Evolutionary conservation across 2,329 filamentous ascomycete species (phyloP).

Genomic region (Nemania sp.): DNA sequence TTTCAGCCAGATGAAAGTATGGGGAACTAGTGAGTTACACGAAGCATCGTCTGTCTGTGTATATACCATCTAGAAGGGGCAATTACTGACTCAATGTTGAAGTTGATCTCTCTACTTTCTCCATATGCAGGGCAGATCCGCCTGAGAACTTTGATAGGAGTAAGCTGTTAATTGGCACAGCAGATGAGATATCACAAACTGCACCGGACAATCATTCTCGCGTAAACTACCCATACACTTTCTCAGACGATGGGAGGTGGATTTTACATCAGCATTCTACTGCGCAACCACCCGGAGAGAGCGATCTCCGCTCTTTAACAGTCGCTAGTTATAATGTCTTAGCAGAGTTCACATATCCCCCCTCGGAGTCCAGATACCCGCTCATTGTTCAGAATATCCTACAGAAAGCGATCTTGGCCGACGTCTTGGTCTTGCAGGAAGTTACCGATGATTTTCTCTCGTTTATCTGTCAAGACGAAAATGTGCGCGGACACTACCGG

Average conservation of each 20-base stretch:
- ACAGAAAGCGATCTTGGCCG: constrained; percentile 47
- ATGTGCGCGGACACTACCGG: constrained; percentile 54
- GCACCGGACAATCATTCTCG: not conserved
- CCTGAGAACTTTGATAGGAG: constrained; percentile 27
- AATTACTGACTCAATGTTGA: constrained; percentile 1
- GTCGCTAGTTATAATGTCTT: constrained; percentile 59
- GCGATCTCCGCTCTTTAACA: constrained; percentile 31
- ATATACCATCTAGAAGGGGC: not conserved
- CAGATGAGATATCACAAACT: not conserved
- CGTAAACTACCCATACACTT: constrained; percentile 30
- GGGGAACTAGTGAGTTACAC: constrained; percentile 47
- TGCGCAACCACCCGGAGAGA: not conserved
- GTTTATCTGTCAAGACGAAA: constrained; percentile 53
- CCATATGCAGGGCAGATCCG: constrained; percentile 18
- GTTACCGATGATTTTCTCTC: constrained; percentile 67
- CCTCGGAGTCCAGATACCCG: constrained; percentile 48
- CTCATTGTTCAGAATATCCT: constrained; percentile 51
- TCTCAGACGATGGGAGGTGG: constrained; percentile 31
- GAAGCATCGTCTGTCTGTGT: not conserved
- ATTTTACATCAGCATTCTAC: constrained; percentile 12
- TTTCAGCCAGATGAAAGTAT: constrained; percentile 58
- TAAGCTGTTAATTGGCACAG: not conserved
- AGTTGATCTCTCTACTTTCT: constrained; percentile 44
- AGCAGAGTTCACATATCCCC: constrained; percentile 55
- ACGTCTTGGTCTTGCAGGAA: constrained; percentile 63